A percentile compares a stretch with the other conserved stretches of the same genome.
phyloP scores from a whole-genome alignment of 2,329 filamentous ascomycete species.

The Colletotrichum sp. region DNA sequence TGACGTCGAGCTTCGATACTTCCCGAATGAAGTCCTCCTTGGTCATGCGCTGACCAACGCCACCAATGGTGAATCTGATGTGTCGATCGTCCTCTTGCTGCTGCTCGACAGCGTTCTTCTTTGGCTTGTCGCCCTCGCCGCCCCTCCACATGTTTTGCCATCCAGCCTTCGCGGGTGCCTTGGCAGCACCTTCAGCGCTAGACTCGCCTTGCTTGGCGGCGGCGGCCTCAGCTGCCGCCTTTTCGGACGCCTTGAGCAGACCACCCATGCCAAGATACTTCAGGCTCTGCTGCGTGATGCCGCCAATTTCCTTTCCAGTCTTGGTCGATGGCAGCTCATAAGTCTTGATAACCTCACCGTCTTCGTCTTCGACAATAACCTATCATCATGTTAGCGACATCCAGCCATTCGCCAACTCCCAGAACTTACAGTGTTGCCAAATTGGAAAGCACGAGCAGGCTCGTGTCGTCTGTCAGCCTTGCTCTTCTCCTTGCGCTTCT shows the following conservation, averaged over 20 bases:
- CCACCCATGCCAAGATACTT: conserved; percentile 61
- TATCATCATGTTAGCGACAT: conserved; percentile 40
- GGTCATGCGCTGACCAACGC: conserved; percentile 76
- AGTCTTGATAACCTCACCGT: conserved; percentile 85
- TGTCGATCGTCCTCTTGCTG: conserved; percentile 71
- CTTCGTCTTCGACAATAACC: conserved; percentile 87
- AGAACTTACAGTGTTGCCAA: conserved; percentile 73
- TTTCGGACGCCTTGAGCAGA: conserved; percentile 45
- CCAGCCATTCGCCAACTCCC: neutral
- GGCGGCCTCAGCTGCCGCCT: conserved; percentile 30
- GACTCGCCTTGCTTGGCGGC: conserved; percentile 32
- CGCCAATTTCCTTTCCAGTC: conserved; percentile 33
- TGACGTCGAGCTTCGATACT: conserved; percentile 74
- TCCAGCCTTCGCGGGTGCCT: conserved; percentile 47
- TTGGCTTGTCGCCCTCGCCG: conserved; percentile 39
- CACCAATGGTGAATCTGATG: conserved; percentile 78
- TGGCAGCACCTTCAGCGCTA: conserved; percentile 35
- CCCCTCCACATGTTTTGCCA: conserved; percentile 57
- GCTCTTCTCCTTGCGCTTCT: conserved; percentile 65
- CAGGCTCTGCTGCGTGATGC: conserved; percentile 47
- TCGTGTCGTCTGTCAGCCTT: conserved; percentile 64
- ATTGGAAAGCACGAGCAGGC: conserved; percentile 83
- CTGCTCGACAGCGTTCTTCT: conserved; percentile 43
- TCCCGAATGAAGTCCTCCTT: conserved; percentile 81
- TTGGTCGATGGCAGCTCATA: conserved; percentile 72